Conservation (phyloP, 192 early-diverging fungal genomes). For the Coemansia sp. region DNA sequence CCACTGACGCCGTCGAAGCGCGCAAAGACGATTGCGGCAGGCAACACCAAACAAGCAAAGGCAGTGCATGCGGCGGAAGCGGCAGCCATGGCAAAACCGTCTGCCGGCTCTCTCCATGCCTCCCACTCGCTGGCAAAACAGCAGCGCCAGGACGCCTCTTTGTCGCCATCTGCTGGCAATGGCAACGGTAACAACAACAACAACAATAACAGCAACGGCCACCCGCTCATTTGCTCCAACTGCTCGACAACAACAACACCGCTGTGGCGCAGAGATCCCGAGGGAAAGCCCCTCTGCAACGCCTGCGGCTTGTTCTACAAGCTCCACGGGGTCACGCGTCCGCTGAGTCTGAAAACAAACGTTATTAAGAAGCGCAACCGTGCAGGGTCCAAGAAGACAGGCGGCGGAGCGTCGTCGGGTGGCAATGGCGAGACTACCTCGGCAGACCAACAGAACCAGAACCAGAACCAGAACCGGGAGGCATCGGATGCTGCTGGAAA, state of each 20-base stretch:
- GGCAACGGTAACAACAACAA: conserved; percentile 8
- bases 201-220: conserved; percentile 27
- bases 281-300: conserved; percentile 93
- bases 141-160: background rate
- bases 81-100: background rate
- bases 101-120: background rate
- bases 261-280: conserved; percentile 89
- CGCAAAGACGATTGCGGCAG: background rate
- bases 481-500: no score
- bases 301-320: conserved; percentile 97
- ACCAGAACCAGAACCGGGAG: no score
- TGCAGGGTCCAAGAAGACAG: conserved; percentile 35
- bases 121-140: background rate
- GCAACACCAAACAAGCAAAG: background rate
- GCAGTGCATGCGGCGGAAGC: background rate
- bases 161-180: background rate
- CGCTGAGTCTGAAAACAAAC: conserved; percentile 89
- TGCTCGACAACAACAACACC: conserved; percentile 89
- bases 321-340: conserved; percentile 90
- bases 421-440: background rate
- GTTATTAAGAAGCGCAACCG: conserved; percentile 96
- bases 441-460: background rate
- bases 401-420: background rate
- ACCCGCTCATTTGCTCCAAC: conserved; percentile 66
- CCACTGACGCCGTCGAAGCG: conserved; percentile 2